A percentile compares a stretch with the other conserved stretches of the same genome.
Evolutionary conservation across 2,329 filamentous ascomycete genomes (phyloP).

Genomic region (Trichoderma sp.): DNA sequence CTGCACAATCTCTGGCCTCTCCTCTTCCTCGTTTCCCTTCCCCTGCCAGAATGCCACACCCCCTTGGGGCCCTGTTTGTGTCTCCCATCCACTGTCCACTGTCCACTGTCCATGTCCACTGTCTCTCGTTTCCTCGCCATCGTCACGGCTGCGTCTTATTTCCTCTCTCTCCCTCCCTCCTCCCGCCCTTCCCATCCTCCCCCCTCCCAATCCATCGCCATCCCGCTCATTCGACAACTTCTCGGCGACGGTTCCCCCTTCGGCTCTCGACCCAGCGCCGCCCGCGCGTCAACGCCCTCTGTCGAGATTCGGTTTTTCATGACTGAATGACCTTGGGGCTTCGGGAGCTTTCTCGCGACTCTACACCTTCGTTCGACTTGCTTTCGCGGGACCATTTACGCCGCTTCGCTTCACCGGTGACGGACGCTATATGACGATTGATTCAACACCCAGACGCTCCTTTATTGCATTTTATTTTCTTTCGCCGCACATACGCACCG

Average conservation of each 20-base stretch:
- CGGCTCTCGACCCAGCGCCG: constrained; percentile 31
- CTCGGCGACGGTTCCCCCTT: constrained; percentile 33
- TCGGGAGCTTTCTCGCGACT: constrained; percentile 33
- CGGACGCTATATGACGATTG: constrained; percentile 30
- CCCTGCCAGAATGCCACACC: constrained; percentile 21
- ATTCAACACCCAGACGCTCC: constrained; percentile 48
- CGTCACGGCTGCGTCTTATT: constrained; percentile 29
- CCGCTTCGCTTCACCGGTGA: constrained; percentile 16
- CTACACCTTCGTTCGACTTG: constrained; percentile 26
- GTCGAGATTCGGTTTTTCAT: constrained; percentile 25
- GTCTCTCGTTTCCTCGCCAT: constrained; percentile 30
- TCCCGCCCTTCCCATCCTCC: constrained; percentile 28
- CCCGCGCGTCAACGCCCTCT: constrained; percentile 26
- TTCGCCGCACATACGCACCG: constrained; percentile 20
- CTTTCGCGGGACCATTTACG: neutral
- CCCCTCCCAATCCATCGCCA: constrained; percentile 31
- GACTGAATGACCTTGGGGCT: constrained; percentile 29
- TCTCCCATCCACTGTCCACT: constrained; percentile 30
- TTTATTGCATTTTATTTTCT: constrained; percentile 34
- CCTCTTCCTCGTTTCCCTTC: constrained; percentile 14
- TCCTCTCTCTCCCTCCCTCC: constrained; percentile 25
- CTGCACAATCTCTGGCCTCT: constrained; percentile 17
- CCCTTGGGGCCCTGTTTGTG: constrained; percentile 29
- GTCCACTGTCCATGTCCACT: constrained; percentile 26
- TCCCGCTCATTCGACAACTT: constrained; percentile 22